Conservation (phyloP, 495 filamentous ascomycete species). For the Talaromyces proteolyticus region DNA sequence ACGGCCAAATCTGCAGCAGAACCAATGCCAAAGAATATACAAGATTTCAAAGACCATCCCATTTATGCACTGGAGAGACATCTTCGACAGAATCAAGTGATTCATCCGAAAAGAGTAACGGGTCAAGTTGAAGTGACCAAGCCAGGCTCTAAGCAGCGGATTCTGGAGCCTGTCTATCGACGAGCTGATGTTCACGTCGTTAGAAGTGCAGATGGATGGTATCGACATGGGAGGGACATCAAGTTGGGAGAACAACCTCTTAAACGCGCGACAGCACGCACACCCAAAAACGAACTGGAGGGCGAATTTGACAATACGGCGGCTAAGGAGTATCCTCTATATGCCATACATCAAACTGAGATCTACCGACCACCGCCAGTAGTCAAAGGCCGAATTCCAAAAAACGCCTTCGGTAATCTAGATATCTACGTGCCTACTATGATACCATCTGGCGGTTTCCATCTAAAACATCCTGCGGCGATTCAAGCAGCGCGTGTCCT, state of each 20-base stretch:
- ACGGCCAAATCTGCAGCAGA: slow-evolving; percentile 64
- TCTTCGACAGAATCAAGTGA: slow-evolving; percentile 74
- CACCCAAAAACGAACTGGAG: slow-evolving; percentile 29
- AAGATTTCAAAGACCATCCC: slow-evolving; percentile 92
- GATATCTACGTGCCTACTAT: slow-evolving; percentile 91
- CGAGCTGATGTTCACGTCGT: slow-evolving; percentile 72
- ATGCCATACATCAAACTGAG: slow-evolving; percentile 69
- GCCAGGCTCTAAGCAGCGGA: slow-evolving; percentile 44
- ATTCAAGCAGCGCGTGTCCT: slow-evolving; percentile 67
- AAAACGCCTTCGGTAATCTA: slow-evolving; percentile 83
- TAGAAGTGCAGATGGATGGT: slow-evolving; percentile 79
- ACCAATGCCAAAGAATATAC: slow-evolving; percentile 82
- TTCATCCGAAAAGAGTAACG: slow-evolving; percentile 62
- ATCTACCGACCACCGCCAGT: slow-evolving; percentile 72
- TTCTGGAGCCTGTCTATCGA: slow-evolving; percentile 65
- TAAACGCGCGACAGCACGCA: slow-evolving; percentile 52
- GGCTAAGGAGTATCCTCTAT: slow-evolving; percentile 48
- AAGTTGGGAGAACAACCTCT: slow-evolving; percentile 68
- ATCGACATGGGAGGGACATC: slow-evolving; percentile 72
- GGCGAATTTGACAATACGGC: slow-evolving; percentile 36
- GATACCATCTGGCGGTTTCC: slow-evolving; percentile 75
- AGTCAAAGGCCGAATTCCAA: slow-evolving; percentile 66
- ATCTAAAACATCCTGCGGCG: slow-evolving; percentile 63
- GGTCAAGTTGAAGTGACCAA: slow-evolving; percentile 74
- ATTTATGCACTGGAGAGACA: slow-evolving; percentile 85